These are phyloP conservation scores for Blastomyces gilchristii DNA, from an alignment of 2,329 filamentous ascomycete genomes.

Conservation along the genomic window DNA sequence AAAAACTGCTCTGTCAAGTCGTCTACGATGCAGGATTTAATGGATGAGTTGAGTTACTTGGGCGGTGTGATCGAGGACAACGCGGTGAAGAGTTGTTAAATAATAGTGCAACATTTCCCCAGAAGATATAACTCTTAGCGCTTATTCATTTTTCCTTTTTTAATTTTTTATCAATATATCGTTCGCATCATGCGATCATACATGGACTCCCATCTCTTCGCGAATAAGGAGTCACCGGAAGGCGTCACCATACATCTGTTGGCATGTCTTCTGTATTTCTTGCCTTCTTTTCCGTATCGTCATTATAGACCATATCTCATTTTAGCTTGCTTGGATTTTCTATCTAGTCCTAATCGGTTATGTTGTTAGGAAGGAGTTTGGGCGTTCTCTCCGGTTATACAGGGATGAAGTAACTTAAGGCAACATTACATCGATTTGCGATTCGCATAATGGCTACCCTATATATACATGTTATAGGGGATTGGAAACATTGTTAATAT, in stretches of 20 bases:
- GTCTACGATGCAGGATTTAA: slow-evolving; percentile 37
- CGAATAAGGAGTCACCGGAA: background rate
- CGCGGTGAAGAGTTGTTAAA: slow-evolving; percentile 14
- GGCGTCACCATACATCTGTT: no score
- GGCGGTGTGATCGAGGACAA: slow-evolving; percentile 37
- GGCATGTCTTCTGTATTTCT: no score
- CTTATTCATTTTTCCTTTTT: background rate
- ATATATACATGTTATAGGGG: background rate
- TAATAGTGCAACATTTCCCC: background rate
- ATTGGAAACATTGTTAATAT: background rate
- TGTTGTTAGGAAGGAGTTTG: background rate
- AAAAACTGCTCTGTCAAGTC: slow-evolving; percentile 9
- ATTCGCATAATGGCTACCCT: background rate
- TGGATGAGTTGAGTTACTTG: slow-evolving; percentile 44
- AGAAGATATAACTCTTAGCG: background rate
- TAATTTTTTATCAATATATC: background rate
- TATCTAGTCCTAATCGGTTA: background rate
- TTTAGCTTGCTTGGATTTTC: background rate
- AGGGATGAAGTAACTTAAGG: background rate
- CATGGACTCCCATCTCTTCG: background rate
- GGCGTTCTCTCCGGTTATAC: background rate
- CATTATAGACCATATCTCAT: background rate
- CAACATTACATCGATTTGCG: background rate
- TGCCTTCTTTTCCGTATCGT: background rate
- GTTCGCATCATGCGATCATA: background rate